Percentiles rank a stretch among this genome's conserved stretches.
These are phyloP conservation scores for Pecoramyces ruminantium DNA, from an alignment of 192 early-diverging fungal species.

Conservation along the genomic window DNA sequence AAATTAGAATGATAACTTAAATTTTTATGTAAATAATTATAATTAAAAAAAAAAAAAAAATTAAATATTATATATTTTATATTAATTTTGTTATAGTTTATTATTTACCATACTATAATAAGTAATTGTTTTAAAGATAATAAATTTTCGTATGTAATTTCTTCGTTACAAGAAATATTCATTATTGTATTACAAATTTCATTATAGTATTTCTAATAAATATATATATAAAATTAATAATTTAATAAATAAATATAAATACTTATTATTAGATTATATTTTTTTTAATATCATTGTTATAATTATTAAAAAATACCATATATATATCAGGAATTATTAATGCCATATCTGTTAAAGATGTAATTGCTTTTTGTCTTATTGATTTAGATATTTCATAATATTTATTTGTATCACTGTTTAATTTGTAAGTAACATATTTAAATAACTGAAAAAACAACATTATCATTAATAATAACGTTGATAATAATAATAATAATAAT, in stretches of 20 bases:
- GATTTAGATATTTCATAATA: not conserved
- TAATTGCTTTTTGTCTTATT: not conserved
- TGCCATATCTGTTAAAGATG: not conserved
- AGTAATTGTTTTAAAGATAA: not conserved
- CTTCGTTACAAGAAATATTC: not conserved
- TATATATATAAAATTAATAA: too few relatives aligned
- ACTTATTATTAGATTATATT: too few relatives aligned
- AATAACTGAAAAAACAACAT: too few relatives aligned
- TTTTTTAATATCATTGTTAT: too few relatives aligned
- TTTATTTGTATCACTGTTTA: not conserved
- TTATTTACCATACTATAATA: not conserved
- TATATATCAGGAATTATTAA: not conserved
- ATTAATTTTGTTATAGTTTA: too few relatives aligned
- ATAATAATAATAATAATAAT: too few relatives aligned
- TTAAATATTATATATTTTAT: too few relatives aligned
- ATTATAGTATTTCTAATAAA: not conserved
- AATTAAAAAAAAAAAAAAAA: too few relatives aligned
- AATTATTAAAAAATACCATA: not conserved
- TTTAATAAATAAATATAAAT: too few relatives aligned
- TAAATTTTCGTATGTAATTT: not conserved
- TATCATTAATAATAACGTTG: too few relatives aligned
- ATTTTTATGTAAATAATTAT: too few relatives aligned
- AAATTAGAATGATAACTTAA: not conserved
- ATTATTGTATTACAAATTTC: not conserved
- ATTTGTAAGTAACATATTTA: not conserved